Percentiles rank a stretch among this genome's conserved stretches.
These are phyloP conservation scores for Leishmania amazonensis DNA, from an alignment of 208 protist species.

Conservation along the genomic window DNA sequence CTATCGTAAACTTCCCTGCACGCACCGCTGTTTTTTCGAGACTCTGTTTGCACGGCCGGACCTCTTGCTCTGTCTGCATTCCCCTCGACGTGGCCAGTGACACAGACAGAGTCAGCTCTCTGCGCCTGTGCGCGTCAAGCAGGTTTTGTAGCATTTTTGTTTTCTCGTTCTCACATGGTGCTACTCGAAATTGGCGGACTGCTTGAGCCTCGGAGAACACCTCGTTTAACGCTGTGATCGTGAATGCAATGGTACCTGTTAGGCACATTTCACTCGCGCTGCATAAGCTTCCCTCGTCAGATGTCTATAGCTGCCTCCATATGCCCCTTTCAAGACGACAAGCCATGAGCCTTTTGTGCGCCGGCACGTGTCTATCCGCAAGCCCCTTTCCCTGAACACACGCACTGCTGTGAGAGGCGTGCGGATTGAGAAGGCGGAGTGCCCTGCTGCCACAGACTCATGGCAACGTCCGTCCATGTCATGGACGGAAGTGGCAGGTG, in stretches of 20 bases:
- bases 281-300: neutral
- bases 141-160: neutral
- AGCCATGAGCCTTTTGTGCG: neutral
- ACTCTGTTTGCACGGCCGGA: neutral
- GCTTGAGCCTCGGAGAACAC: too few relatives aligned
- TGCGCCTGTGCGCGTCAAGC: neutral
- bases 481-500: neutral
- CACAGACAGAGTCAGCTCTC: neutral
- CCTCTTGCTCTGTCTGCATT: neutral
- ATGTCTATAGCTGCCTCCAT: neutral
- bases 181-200: neutral
- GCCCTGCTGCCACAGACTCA: neutral
- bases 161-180: neutral
- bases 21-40: too few relatives aligned
- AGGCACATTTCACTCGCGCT: neutral
- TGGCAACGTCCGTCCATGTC: neutral
- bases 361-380: neutral
- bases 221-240: neutral
- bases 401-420: neutral
- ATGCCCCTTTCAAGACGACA: neutral
- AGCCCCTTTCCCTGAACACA: neutral
- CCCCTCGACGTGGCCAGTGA: neutral
- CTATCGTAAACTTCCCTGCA: neutral
- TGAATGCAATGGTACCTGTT: neutral
- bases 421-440: neutral